Evolutionary conservation across 192 early-diverging fungal genomes (phyloP), one percentile per base, ranked within the genome.

Genomic region (Umbelopsis vinacea): DNA sequence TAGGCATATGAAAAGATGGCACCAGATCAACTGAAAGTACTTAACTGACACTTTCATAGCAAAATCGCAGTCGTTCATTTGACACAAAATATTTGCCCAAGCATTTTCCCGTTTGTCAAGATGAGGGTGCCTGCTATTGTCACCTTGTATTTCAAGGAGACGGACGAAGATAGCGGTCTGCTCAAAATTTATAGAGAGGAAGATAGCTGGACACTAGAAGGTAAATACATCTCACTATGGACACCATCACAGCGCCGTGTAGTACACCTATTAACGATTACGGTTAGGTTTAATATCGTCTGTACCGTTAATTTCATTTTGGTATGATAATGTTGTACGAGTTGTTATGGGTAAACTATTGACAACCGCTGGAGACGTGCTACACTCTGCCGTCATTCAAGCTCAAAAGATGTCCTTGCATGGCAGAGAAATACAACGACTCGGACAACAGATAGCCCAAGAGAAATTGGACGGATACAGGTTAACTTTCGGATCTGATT

Each of bases 161-260:
- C 79, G 12, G 76, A 81, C 14, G 68, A 71, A 17, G 79, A 80
- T 21, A 80, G 74, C 60, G 85, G 83, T 23, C 68, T 77, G 24
- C 66, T 74, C 7, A 84, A 85, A 72, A 85, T 88, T 38, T 83
- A 82, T 38, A 76, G 79, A 52, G 85, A 88, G 48, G 85, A 88
- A 66, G 86, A 88, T 47, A 86, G 80, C 9, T 88, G 86, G 86
- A 83, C 85, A 5, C 66, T 88, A n/a, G 86, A 85, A 70, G 86
- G 79, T 80, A 69, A 35, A 17, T 4, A 29, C 4, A 29, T 29
- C 9, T 10, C 7, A 54, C 29, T 15, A 68, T 73, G 43, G 5
- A 43, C n/a, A 29, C 17, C n/a, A 55, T 12, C 21, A 38, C 29
- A 60, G 19, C 22, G 12, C 15, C 11, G 24, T 40, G 22, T 19